Percentiles rank a stretch among this genome's conserved stretches.
These are phyloP conservation scores for Kwoniella newhampshirensis DNA, from an alignment of 768 basidiomycete species.

Conservation along the genomic window DNA sequence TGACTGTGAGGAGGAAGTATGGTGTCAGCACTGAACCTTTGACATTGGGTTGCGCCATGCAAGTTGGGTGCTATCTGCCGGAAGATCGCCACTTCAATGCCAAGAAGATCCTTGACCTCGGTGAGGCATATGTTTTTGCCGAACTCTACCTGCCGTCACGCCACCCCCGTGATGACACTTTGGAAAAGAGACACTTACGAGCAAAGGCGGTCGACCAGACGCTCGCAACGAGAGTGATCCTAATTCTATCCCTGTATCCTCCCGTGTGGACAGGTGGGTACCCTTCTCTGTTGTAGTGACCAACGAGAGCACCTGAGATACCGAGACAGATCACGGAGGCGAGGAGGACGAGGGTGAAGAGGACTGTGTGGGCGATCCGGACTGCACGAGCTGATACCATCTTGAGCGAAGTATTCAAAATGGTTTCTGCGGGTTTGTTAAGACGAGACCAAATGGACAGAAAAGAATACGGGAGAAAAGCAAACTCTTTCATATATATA, in stretches of 20 bases:
- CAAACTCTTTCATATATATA: too few relatives aligned
- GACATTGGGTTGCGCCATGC: too few relatives aligned
- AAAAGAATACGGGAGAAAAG: too few relatives aligned
- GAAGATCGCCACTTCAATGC: not conserved
- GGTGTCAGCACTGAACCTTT: not conserved
- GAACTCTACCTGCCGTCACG: not conserved
- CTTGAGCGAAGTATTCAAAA: too few relatives aligned
- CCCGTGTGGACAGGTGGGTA: conserved; percentile 36
- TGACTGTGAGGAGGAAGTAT: conserved; percentile 27
- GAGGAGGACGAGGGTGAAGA: conserved; percentile 44
- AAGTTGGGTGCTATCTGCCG: too few relatives aligned
- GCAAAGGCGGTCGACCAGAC: conserved; percentile 44
- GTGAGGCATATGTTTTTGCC: not conserved
- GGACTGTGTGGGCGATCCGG: conserved; percentile 39
- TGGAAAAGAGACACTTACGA: conserved; percentile 36
- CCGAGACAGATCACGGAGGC: conserved; percentile 46
- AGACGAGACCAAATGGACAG: too few relatives aligned
- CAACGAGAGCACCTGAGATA: conserved; percentile 46
- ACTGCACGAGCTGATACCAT: conserved; percentile 47
- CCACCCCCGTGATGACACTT: not conserved
- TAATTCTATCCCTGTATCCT: conserved; percentile 51
- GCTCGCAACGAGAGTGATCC: conserved; percentile 48
- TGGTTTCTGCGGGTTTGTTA: too few relatives aligned
- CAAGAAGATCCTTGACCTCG: not conserved
- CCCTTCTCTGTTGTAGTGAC: conserved; percentile 35